A percentile compares a stretch with the other conserved stretches of the same genome.
Evolutionary conservation across 306 rosid genomes (phyloP).

Genomic region (Clitoria ternatea): DNA sequence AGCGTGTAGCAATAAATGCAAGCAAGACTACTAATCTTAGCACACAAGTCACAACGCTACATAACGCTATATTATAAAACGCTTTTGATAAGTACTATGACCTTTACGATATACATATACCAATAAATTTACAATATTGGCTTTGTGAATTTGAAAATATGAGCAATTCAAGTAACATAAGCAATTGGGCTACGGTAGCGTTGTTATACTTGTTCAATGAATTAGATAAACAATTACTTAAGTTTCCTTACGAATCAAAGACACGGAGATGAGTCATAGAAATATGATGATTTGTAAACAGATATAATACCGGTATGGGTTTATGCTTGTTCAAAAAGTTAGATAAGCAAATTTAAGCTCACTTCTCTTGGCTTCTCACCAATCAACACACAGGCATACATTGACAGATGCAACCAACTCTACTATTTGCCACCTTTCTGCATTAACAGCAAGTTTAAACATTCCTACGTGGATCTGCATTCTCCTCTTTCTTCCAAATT

Average conservation of each 20-base stretch:
- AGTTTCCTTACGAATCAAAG: slow-evolving; percentile 17
- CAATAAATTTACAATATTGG: neutral
- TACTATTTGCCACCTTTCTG: neutral
- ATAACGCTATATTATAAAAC: neutral
- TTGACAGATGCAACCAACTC: slow-evolving; percentile 35
- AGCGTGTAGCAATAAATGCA: slow-evolving; percentile 11
- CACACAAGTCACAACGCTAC: slow-evolving; percentile 14
- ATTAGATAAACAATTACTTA: neutral
- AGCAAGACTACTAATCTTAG: neutral
- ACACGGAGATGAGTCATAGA: neutral
- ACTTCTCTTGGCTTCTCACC: neutral
- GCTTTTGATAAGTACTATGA: neutral
- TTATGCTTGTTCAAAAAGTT: slow-evolving; percentile 22
- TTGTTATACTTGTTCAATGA: neutral
- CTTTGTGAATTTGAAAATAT: slow-evolving; percentile 2
- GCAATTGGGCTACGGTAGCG: neutral
- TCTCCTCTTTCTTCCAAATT: slow-evolving; percentile 1
- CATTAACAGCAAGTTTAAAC: slow-evolving; percentile 15
- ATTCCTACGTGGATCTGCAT: slow-evolving; percentile 2
- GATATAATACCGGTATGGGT: neutral
- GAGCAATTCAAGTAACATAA: neutral
- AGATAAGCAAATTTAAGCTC: slow-evolving; percentile 21
- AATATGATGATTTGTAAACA: neutral
- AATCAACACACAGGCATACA: neutral
- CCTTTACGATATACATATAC: neutral